Evolutionary conservation across 1,284 basidiomycete species (phyloP), one percentile per base, ranked within the genome.

Genomic region (Cutaneotrichosporon dermatis): DNA sequence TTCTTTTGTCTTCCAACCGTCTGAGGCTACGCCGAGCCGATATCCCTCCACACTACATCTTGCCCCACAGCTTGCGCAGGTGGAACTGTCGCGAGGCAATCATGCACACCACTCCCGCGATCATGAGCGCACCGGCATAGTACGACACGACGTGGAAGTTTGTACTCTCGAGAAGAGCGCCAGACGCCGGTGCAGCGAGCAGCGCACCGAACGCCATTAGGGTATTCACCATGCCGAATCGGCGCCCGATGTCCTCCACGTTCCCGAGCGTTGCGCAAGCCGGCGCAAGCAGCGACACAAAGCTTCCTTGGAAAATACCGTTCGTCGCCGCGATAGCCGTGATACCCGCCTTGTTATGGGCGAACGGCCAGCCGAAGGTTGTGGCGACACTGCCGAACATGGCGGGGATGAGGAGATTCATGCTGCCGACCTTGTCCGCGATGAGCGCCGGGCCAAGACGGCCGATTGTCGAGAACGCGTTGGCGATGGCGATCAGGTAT

Each of bases 311-410:
- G 44, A 66, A 65, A 9, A 66, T 56, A 8, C 67, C 67, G 55
- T 68, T 65, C 34, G 67, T 55, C 5, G 49, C 49, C 0, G 66
- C 60, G 33, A 70, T 58, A 40, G 56, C 63, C 1, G 62, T 61
- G 10, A 70, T 53, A 1, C 59, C 37, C 2, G 37, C 61, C 37
- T 63, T 66, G 40, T 54, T 57, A 5, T 41, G 56, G 45, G 61
- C 65, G 45, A 50, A 62, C 5, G 69, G 67, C 69, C 69, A 70
- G 16, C 57, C 65, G 34, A 66, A 69, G 33, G 66, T 69, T 63
- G 63, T 61, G 9, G 34, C 50, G 11, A 58, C 54, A n/a, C 54
- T 57, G 11, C 60, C 60, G 7, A 65, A 5, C 36, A 65, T 35
- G 11, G 60, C 63, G 3, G 63, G 65, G 39, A 62, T 60, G 46